These are phyloP conservation scores for Exophiala dermatitidis DNA, from an alignment of 2,329 filamentous ascomycete genomes.

Conservation along the genomic window DNA sequence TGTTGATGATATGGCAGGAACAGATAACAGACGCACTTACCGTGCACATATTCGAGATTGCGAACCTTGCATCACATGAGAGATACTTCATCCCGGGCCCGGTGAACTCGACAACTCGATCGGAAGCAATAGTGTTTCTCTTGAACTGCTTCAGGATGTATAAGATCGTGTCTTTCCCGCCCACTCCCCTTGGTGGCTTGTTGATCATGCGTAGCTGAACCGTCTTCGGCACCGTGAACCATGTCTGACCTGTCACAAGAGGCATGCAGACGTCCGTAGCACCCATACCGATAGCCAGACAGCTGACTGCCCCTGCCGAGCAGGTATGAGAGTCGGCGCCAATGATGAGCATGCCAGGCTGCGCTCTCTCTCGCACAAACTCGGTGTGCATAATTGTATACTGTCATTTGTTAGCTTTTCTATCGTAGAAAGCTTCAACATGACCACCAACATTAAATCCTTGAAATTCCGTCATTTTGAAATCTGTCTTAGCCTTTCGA, in stretches of 20 bases:
- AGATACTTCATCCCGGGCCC: conserved; percentile 37
- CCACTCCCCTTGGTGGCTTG: conserved; percentile 33
- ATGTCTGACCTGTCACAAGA: conserved; percentile 42
- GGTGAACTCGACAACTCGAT: conserved; percentile 42
- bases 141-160: conserved; percentile 41
- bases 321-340: conserved; percentile 45
- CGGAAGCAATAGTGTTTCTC: conserved; percentile 41
- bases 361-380: conserved; percentile 39
- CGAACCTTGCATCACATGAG: conserved; percentile 42
- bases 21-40: too few species aligned
- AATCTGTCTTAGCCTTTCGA: conserved; percentile 34
- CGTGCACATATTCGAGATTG: conserved; percentile 45
- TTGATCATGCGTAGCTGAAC: conserved; percentile 39
- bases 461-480: conserved; percentile 41
- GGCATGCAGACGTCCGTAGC: conserved; percentile 41
- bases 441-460: conserved; percentile 30
- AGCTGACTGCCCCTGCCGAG: conserved; percentile 37
- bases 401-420: not conserved
- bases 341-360: conserved; percentile 41
- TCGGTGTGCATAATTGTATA: conserved; percentile 44
- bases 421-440: not conserved
- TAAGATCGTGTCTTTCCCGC: conserved; percentile 44
- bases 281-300: conserved; percentile 41
- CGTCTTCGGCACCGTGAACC: conserved; percentile 43
- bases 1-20: too few species aligned